A percentile compares a stretch with the other conserved stretches of the same genome.
These are phyloP conservation scores for Petunia secreta DNA, from an alignment of 257 asterid genomes.

Conservation along the genomic window DNA sequence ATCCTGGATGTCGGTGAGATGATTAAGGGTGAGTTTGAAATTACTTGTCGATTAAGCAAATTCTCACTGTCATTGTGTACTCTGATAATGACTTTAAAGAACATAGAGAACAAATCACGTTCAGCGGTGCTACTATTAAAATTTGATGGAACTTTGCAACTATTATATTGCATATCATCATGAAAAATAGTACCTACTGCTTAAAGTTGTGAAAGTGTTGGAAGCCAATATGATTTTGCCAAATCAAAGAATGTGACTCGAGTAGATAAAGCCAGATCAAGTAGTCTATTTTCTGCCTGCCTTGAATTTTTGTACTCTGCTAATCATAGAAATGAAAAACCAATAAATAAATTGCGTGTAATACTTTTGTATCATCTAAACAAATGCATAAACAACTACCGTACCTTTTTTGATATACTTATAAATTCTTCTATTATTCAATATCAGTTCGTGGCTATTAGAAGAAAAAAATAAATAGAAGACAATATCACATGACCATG, in stretches of 20 bases:
- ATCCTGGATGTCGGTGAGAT: conserved; percentile 4
- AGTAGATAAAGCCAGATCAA: background rate
- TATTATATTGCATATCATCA: no score
- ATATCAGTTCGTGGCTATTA: background rate
- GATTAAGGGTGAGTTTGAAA: conserved; percentile 6
- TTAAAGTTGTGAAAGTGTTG: no score
- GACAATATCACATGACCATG: conserved; percentile 3
- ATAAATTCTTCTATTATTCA: background rate
- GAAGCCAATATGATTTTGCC: background rate
- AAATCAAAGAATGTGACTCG: background rate
- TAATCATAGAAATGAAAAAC: background rate
- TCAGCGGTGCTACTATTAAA: background rate
- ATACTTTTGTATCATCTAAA: background rate
- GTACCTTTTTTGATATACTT: background rate
- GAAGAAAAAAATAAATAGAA: background rate
- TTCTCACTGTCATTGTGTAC: background rate
- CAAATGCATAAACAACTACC: background rate
- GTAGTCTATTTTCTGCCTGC: background rate
- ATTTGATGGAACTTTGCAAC: no score
- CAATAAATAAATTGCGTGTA: background rate
- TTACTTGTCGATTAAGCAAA: background rate
- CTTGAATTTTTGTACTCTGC: background rate
- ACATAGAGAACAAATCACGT: conserved; percentile 4
- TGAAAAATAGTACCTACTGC: no score
- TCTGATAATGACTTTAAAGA: conserved; percentile 13